Evolutionary conservation across 805 yeast species (phyloP).

Genomic region (Blastobotrys parvus): DNA sequence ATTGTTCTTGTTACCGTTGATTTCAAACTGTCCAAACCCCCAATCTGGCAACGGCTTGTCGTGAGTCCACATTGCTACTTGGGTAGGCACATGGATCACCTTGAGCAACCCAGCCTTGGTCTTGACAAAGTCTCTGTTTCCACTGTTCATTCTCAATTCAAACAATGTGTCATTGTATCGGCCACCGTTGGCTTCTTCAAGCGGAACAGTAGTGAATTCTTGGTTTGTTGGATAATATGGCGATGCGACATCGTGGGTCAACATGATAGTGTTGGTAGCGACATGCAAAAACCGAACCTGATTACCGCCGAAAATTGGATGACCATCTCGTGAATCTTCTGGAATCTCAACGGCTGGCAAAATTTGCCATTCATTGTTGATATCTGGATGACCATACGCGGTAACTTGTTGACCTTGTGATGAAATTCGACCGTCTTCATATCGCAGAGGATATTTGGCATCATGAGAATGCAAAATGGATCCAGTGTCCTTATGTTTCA

Average conservation of each 20-base stretch:
- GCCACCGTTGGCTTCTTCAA: conserved; percentile 47
- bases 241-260: conserved; percentile 94
- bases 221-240: conserved; percentile 88
- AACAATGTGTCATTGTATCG: conserved; percentile 71
- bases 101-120: conserved; percentile 65
- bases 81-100: conserved; percentile 73
- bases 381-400: conserved; percentile 42
- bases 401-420: conserved; percentile 95
- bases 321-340: conserved; percentile 31
- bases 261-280: conserved; percentile 66
- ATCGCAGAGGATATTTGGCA: conserved; percentile 74
- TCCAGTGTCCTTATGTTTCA: conserved; percentile 72
- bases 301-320: conserved; percentile 61
- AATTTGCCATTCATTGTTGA: conserved; percentile 80
- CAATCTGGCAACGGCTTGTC: conserved; percentile 86
- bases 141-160: conserved; percentile 55
- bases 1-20: conserved; percentile 85
- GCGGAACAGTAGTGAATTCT: conserved; percentile 71
- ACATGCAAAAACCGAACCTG: conserved; percentile 72
- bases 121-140: conserved; percentile 45
- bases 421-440: conserved; percentile 92
- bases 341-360: conserved; percentile 50
- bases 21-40: conserved; percentile 89
- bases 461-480: conserved; percentile 79
- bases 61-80: conserved; percentile 93